Evolutionary conservation across 345 rosid genomes (phyloP).

Genomic region (Raphanus sativus): DNA sequence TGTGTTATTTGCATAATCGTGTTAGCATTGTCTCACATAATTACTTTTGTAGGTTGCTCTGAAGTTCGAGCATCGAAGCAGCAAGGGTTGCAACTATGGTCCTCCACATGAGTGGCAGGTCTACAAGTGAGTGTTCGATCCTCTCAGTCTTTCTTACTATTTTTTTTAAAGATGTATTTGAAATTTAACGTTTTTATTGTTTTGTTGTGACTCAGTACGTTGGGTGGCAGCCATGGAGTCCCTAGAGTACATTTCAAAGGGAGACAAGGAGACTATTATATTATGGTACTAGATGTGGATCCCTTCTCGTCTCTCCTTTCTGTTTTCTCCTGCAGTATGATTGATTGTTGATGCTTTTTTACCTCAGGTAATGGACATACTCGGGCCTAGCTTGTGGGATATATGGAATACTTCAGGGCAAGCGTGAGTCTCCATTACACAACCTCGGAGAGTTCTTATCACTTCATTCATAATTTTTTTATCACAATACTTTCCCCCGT

Average conservation of each 20-base stretch:
- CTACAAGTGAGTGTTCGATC: slow-evolving; percentile 62
- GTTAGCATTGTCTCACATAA: slow-evolving; percentile 6
- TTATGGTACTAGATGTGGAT: slow-evolving; percentile 58
- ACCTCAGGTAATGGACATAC: slow-evolving; percentile 93
- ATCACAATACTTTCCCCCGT: slow-evolving; percentile 5
- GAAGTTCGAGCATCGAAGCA: slow-evolving; percentile 91
- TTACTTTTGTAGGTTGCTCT: slow-evolving; percentile 74
- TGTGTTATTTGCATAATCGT: background rate
- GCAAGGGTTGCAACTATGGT: slow-evolving; percentile 98
- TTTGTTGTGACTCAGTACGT: slow-evolving; percentile 54
- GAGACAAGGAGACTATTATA: slow-evolving; percentile 93
- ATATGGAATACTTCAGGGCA: slow-evolving; percentile 93
- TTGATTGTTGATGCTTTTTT: slow-evolving; percentile 16
- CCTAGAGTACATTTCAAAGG: slow-evolving; percentile 92
- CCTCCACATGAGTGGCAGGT: slow-evolving; percentile 99
- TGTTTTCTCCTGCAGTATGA: slow-evolving; percentile 18
- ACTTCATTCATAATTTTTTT: background rate
- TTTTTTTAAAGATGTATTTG: background rate
- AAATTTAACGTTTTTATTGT: background rate
- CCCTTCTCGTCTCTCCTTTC: background rate
- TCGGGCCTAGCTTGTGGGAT: slow-evolving; percentile 99
- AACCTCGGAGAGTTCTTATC: slow-evolving; percentile 4
- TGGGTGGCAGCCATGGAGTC: slow-evolving; percentile 97
- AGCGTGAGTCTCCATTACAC: slow-evolving; percentile 61
- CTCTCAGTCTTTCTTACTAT: background rate